Evolutionary conservation across 2,329 filamentous ascomycete genomes (phyloP), one percentile per base, ranked within the genome.

Genomic region (Neopestalotiopsis sp.): DNA sequence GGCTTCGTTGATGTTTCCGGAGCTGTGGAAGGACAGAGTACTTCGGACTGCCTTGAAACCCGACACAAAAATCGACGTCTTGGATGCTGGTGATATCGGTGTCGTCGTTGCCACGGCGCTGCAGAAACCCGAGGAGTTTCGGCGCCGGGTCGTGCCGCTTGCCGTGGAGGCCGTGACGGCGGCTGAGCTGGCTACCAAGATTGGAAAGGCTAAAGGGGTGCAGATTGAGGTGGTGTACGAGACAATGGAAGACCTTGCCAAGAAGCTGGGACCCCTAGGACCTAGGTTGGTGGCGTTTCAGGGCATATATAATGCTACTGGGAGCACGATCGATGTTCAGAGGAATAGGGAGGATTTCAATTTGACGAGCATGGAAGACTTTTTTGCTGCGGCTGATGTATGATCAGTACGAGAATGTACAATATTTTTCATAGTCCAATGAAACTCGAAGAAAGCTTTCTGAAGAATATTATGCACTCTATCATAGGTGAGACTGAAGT

Each of bases 71-170:
- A 5, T 68, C 24, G 60, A 65, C 17, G 20, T 68, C 20, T 6
- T 65, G 24, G 52, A 68, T n/a, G 60, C 32, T 7, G 61, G 57
- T 9, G 67, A 68, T 45, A 52, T 68, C 13, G 67, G 67, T 9
- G 52, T 6, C 12, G 67, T 68, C 2, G 67, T 60, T 7, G 52
- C 61, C 4, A 49, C 34, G 20, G 61, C 42, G 1, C 60, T 68
- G 13, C 24, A 28, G 4, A 42, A 28, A 4, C 67, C 67, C 7
- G 61, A 42, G 3, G 61, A 59, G 4, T 65, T 59, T 38, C 24
- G 28, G n/a, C 30, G 28, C n/a, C 28, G 61, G 34, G 38, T 49
- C 28, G 17, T 65, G 17, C n/a, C 57, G 4, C 13, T 68, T 9
- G 67, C 67, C 12, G 67, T 34, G 10, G 67, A 68, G 24, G 32